Conservation (phyloP, 176 grass and related monocot genomes). For the Alopecurus myosuroides region DNA sequence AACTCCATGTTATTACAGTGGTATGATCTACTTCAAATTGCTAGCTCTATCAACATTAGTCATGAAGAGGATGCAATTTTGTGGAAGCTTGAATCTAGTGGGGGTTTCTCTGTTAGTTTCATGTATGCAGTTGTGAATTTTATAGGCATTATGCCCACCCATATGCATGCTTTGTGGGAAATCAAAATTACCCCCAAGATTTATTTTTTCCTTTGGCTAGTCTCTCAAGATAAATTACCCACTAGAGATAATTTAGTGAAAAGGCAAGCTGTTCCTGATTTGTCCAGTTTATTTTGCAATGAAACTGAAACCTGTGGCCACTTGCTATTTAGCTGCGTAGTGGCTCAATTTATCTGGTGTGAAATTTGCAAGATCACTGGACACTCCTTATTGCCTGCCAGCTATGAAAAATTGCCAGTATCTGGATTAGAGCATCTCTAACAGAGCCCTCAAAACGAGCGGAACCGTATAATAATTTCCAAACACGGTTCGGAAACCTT, state of each 20-base stretch:
- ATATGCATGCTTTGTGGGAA: neutral
- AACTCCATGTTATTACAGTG: neutral
- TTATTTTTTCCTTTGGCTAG: neutral
- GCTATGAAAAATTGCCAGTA: no score
- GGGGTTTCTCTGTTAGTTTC: neutral
- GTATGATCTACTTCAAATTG: neutral
- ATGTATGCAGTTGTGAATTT: neutral
- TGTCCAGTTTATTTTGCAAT: neutral
- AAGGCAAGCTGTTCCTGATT: neutral
- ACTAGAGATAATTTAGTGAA: no score
- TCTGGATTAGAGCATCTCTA: no score
- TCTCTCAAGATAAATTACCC: neutral
- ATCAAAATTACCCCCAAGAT: neutral
- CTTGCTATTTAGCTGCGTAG: neutral
- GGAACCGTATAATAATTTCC: no score
- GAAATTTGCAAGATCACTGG: no score
- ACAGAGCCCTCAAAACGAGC: no score
- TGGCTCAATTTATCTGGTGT: neutral
- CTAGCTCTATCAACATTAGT: neutral
- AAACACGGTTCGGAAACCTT: no score
- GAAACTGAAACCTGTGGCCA: neutral
- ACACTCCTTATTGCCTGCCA: no score
- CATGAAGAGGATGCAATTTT: neutral
- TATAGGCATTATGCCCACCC: neutral
- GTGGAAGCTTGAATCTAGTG: neutral